Evolutionary conservation across 2,329 filamentous ascomycete genomes (phyloP).

Genomic region (Penicillium fuscoglaucum): DNA sequence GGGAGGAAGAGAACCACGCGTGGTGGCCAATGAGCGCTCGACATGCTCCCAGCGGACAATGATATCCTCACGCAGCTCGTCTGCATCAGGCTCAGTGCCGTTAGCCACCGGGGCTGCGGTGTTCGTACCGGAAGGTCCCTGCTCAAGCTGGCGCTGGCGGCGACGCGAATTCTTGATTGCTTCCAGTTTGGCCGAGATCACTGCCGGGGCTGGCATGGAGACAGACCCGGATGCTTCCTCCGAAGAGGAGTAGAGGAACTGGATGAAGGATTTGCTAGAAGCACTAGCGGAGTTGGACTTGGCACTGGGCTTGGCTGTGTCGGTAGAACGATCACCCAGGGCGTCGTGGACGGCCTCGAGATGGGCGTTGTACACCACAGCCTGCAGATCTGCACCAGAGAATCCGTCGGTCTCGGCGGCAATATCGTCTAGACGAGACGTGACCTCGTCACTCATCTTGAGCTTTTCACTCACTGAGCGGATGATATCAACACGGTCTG

Average conservation of each 20-base stretch:
- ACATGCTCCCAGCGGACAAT: constrained; percentile 84
- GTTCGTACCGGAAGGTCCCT: constrained; percentile 26
- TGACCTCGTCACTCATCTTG: constrained; percentile 67
- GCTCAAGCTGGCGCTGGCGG: constrained; percentile 57
- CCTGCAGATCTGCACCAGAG: constrained; percentile 91
- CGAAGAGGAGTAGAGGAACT: constrained; percentile 73
- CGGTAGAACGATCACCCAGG: constrained; percentile 57
- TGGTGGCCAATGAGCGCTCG: constrained; percentile 71
- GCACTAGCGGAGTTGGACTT: constrained; percentile 35
- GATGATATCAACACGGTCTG: constrained; percentile 87
- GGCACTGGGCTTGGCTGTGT: constrained; percentile 42
- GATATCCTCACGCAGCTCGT: constrained; percentile 62
- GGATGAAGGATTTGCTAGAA: constrained; percentile 60
- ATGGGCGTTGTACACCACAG: constrained; percentile 92
- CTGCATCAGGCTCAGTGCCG: constrained; percentile 28
- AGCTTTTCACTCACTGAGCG: constrained; percentile 80
- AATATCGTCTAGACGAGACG: constrained; percentile 67
- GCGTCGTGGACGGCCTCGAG: constrained; percentile 96
- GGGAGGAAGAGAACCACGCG: constrained; percentile 76
- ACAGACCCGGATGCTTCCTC: constrained; percentile 56
- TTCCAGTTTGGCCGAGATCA: constrained; percentile 78
- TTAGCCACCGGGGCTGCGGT: constrained; percentile 19
- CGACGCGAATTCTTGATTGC: constrained; percentile 72
- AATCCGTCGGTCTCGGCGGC: constrained; percentile 82
- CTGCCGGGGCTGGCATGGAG: constrained; percentile 72